A percentile compares a stretch with the other conserved stretches of the same genome.
These are phyloP conservation scores for Brassica hybrid DNA, from an alignment of 441 rosid species.

Conservation along the genomic window DNA sequence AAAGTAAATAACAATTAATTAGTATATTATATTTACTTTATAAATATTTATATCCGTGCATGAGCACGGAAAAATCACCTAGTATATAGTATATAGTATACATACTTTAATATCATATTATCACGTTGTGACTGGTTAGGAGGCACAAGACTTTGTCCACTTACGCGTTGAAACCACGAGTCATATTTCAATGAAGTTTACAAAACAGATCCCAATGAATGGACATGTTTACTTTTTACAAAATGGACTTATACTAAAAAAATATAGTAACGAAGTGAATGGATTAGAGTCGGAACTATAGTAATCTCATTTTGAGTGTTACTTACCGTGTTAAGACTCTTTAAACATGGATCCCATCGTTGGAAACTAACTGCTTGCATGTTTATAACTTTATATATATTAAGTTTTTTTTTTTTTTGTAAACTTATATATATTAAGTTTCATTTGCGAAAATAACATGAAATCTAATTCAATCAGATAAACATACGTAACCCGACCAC, in stretches of 20 bases:
- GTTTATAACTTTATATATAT: neutral
- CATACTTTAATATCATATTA: neutral
- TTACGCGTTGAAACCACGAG: constrained; percentile 28
- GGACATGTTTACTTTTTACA: neutral
- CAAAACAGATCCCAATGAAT: neutral
- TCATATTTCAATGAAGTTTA: constrained; percentile 3
- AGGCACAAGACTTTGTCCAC: constrained; percentile 39
- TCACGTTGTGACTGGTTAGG: constrained; percentile 33
- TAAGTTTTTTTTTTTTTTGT: too few relatives aligned
- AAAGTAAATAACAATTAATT: too few relatives aligned
- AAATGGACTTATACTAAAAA: neutral
- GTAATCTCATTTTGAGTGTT: constrained; percentile 2
- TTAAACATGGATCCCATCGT: neutral
- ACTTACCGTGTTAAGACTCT: constrained; percentile 1
- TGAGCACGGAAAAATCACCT: too few relatives aligned
- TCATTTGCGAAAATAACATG: neutral
- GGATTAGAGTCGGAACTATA: constrained; percentile 10
- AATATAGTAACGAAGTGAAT: neutral
- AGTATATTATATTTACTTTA: too few relatives aligned
- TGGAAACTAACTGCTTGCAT: constrained; percentile 1
- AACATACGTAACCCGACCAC: too few relatives aligned
- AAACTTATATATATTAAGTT: too few relatives aligned
- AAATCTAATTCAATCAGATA: too few relatives aligned
- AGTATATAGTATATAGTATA: neutral
- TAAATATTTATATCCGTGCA: too few relatives aligned